Base-by-base conservation (phyloP, 305 asterid species). In the Nicotiana rustica region DNA sequence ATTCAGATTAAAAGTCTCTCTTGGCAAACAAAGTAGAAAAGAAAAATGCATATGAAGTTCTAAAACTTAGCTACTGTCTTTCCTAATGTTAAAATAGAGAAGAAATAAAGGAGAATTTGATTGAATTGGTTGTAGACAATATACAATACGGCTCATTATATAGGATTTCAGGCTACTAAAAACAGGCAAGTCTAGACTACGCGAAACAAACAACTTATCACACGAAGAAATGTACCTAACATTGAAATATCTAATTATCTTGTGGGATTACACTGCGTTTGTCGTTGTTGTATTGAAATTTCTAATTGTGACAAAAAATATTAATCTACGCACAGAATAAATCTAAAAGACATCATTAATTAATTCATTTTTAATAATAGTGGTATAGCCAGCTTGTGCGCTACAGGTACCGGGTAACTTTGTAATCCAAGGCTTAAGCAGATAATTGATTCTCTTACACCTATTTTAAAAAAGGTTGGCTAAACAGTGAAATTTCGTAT, bases 71-170 rank as follows among this genome's bases (percentile, higher is more conserved):
- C 44, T 21, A 13, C 44, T 0, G 17, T 35, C 62, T 47, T 73
- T 7, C 61, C 21, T 21, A 73, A 21, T 73, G 21, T 47, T 47
- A 71, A 73, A 49, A 73, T 49, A 47, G 14, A 73, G 79, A 73
- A 25, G 25, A 47, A 71, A 7, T 36, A 73, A 47, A 18, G 78
- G 38, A 13, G 64, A 73, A 73, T 47, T 47, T 71, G 62, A 31
- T 61, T 21, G 1, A 21, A 71, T 21, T 71, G 62, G 41, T 73
- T 21, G 78, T 19, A 73, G 25, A 25, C 41, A 49, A 6, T 73
- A 49, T 13, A 21, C 62, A 73, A 19, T 6, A 47, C 19, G 61
- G 61, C 21, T 13, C 62, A 21, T 47, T 49, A 19, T 13, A 73
- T 3, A 47, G 41, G 62, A 47, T 6, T 21, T 73, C 0, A 73